Conservation (phyloP, 2,329 filamentous ascomycete genomes). For the Mycosphaerelloides madeirae region DNA sequence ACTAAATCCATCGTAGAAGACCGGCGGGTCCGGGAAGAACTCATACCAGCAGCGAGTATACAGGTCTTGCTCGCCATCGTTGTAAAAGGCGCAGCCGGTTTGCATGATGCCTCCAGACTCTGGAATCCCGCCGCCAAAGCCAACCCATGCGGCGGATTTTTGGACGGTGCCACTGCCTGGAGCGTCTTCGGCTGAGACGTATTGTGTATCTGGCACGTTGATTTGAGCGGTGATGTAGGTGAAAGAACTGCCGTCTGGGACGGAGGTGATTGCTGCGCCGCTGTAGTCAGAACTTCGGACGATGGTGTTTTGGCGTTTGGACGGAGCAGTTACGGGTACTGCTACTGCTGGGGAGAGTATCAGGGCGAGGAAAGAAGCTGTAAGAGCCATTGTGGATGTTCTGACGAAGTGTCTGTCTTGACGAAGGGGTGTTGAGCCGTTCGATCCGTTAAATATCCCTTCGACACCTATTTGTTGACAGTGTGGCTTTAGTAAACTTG, state of each 20-base stretch:
- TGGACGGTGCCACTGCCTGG: background rate
- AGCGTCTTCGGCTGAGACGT: background rate
- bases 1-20: background rate
- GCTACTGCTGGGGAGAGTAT: no score
- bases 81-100: background rate
- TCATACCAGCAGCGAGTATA: background rate
- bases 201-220: background rate
- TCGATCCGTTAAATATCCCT: no score
- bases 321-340: background rate
- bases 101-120: background rate
- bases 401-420: no score
- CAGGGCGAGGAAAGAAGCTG: no score
- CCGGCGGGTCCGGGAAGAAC: background rate
- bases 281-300: background rate
- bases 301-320: background rate
- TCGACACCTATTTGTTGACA: no score
- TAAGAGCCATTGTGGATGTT: no score
- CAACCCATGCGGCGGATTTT: background rate
- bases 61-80: background rate
- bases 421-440: no score
- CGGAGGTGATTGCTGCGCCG: background rate
- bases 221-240: background rate
- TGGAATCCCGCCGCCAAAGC: background rate
- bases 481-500: no score
- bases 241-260: background rate